Evolutionary conservation across 1,284 basidiomycete genomes (phyloP).

Genomic region (Moesziomyces aphidis): DNA sequence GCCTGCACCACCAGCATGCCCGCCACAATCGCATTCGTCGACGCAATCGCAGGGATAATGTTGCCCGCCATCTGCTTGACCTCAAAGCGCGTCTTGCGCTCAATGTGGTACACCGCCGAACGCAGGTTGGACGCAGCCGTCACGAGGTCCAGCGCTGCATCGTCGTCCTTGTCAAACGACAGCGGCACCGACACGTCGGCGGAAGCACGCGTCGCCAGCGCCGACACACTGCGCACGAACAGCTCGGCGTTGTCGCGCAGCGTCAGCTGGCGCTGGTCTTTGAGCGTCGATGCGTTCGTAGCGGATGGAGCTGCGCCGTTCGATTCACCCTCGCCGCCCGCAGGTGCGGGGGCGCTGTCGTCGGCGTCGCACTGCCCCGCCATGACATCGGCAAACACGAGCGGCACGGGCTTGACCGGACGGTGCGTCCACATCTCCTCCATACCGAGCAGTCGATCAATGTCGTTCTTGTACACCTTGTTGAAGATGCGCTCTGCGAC

Average conservation of each 20-base stretch:
- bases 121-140: slow-evolving; percentile 93
- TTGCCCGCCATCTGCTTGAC: slow-evolving; percentile 99
- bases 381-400: slow-evolving; percentile 81
- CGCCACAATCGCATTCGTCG: slow-evolving; percentile 96
- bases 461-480: slow-evolving; percentile 91
- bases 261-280: slow-evolving; percentile 58
- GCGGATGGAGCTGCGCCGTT: neutral
- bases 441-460: slow-evolving; percentile 90
- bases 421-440: slow-evolving; percentile 97
- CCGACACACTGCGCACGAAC: slow-evolving; percentile 75
- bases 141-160: slow-evolving; percentile 95
- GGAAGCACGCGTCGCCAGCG: slow-evolving; percentile 79
- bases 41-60: slow-evolving; percentile 94
- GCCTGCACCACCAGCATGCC: slow-evolving; percentile 94
- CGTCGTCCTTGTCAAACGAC: slow-evolving; percentile 97
- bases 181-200: slow-evolving; percentile 77
- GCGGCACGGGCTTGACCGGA: slow-evolving; percentile 79
- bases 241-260: slow-evolving; percentile 57
- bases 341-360: neutral
- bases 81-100: slow-evolving; percentile 90
- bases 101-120: slow-evolving; percentile 87
- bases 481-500: slow-evolving; percentile 82
- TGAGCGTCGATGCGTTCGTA: slow-evolving; percentile 29
- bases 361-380: slow-evolving; percentile 7
- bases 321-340: neutral